Conservation (phyloP, 1,139 yeast species). For the Scheffersomyces stambukii region DNA sequence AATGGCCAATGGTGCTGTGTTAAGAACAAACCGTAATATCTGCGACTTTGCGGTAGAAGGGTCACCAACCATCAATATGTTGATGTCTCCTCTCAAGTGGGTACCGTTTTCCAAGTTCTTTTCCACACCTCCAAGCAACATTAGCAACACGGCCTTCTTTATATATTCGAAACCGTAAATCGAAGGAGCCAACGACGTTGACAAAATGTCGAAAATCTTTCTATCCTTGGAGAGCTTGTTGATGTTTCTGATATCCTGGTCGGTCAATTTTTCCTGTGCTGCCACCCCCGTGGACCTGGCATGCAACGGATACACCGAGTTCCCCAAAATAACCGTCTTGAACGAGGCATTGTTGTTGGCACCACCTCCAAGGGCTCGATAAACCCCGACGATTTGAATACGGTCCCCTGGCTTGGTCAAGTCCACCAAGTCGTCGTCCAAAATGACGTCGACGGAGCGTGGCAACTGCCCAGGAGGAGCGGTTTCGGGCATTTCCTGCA, state of each 20-base stretch:
- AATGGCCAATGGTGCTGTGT: constrained; percentile 92
- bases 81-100: constrained; percentile 97
- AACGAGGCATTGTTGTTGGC: constrained; percentile 64
- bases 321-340: constrained; percentile 76
- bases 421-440: constrained; percentile 95
- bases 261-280: constrained; percentile 71
- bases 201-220: constrained; percentile 70
- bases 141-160: constrained; percentile 84
- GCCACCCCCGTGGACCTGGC: constrained; percentile 86
- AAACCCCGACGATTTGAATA: constrained; percentile 90
- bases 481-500: constrained; percentile 97
- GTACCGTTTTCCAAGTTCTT: constrained; percentile 94
- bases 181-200: constrained; percentile 91
- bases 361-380: constrained; percentile 86
- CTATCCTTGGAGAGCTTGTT: constrained; percentile 65
- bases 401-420: constrained; percentile 94
- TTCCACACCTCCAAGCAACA: constrained; percentile 92
- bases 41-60: constrained; percentile 99
- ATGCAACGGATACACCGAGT: constrained; percentile 84
- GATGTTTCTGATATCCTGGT: constrained; percentile 81
- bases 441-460: constrained; percentile 80
- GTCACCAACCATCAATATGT: constrained; percentile 95
- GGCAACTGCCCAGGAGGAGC: constrained; percentile 99
- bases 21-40: constrained; percentile 85
- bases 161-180: constrained; percentile 91